phyloP scores from a whole-genome alignment of 345 rosid species.

The Euclidium syriacum region DNA sequence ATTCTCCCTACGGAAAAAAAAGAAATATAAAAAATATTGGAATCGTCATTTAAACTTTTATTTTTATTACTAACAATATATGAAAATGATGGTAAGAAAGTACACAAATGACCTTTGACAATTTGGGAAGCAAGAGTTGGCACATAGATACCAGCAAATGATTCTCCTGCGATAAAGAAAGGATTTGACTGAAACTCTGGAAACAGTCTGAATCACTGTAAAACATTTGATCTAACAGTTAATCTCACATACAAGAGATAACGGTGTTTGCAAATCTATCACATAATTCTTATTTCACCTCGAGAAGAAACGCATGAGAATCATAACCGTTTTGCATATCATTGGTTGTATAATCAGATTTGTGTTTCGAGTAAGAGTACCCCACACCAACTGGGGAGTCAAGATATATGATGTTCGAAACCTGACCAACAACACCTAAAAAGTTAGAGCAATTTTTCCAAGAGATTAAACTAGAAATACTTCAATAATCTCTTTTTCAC shows the following conservation, averaged over 20 bases:
- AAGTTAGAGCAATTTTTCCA: too few species aligned
- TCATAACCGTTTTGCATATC: constrained; percentile 68
- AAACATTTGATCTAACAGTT: background rate
- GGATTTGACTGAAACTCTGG: constrained; percentile 78
- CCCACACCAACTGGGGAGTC: constrained; percentile 97
- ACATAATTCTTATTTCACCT: constrained; percentile 40
- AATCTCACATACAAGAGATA: background rate
- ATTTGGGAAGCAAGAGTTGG: constrained; percentile 79
- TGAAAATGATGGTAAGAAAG: background rate
- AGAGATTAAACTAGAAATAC: too few species aligned
- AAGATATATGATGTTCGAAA: constrained; percentile 70
- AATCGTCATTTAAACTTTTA: background rate
- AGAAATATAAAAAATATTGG: background rate
- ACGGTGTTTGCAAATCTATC: background rate
- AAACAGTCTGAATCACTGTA: constrained; percentile 80
- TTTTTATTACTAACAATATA: background rate
- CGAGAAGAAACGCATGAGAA: constrained; percentile 59
- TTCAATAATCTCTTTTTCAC: constrained; percentile 38
- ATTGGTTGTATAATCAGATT: constrained; percentile 51
- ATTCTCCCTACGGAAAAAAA: constrained; percentile 38
- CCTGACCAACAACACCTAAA: too few species aligned
- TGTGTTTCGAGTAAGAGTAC: constrained; percentile 56
- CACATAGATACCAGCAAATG: constrained; percentile 87
- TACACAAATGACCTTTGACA: constrained; percentile 45
- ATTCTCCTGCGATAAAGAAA: constrained; percentile 82